phyloP scores from a whole-genome alignment of 106 monocot genomes.

The Phalaenopsis equestris region DNA sequence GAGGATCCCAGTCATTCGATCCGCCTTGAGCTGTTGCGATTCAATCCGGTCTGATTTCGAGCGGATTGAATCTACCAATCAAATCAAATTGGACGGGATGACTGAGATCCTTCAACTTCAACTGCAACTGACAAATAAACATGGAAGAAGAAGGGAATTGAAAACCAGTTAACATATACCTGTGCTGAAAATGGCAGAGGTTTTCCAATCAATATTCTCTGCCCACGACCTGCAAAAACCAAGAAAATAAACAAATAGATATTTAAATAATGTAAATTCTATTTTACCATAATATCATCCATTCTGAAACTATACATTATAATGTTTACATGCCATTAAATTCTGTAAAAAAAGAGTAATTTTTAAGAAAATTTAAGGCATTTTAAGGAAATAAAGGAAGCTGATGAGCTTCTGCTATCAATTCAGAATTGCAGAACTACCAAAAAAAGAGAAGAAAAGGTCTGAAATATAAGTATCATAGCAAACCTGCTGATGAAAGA shows the following conservation, averaged over 20 bases:
- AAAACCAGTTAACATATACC: neutral
- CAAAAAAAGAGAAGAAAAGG: too few species aligned
- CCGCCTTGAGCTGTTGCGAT: neutral
- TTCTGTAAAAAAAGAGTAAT: too few species aligned
- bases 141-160: too few species aligned
- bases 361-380: too few species aligned
- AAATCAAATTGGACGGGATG: too few species aligned
- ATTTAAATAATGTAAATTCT: neutral
- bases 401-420: too few species aligned
- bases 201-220: constrained; percentile 1
- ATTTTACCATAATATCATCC: neutral
- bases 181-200: neutral
- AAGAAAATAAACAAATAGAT: neutral
- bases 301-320: neutral
- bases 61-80: too few species aligned
- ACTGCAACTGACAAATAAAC: too few species aligned
- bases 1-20: neutral
- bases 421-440: too few species aligned
- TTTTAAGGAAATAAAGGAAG: too few species aligned
- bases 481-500: neutral
- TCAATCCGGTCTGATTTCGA: neutral
- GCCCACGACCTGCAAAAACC: neutral
- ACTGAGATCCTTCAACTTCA: too few species aligned
- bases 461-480: neutral
- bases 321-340: too few species aligned